A percentile compares a stretch with the other conserved stretches of the same genome.
phyloP scores from a whole-genome alignment of 2,329 filamentous ascomycete genomes.

The Huntiella decipiens region DNA sequence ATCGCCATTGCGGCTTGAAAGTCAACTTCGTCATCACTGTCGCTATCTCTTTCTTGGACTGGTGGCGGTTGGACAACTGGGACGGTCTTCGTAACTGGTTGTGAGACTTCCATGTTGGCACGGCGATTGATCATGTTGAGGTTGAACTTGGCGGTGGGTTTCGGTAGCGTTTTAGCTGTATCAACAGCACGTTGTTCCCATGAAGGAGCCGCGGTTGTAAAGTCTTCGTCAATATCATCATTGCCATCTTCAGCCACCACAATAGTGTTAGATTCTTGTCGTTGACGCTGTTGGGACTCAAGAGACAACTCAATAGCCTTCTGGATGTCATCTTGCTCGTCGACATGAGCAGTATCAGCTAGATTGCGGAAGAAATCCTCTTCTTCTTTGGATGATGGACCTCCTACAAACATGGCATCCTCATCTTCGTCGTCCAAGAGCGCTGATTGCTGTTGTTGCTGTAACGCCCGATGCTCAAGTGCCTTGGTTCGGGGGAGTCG shows the following conservation, averaged over 20 bases:
- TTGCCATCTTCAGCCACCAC: constrained; percentile 16
- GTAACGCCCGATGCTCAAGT: constrained; percentile 10
- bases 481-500: constrained; percentile 43
- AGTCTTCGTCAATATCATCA: constrained; percentile 30
- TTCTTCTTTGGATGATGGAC: constrained; percentile 13
- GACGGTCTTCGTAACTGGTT: constrained; percentile 44
- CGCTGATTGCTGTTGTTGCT: constrained; percentile 13
- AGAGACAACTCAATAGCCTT: constrained; percentile 74
- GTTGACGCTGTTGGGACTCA: constrained; percentile 35
- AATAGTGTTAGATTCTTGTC: constrained; percentile 15
- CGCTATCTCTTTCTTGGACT: constrained; percentile 37
- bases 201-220: constrained; percentile 25
- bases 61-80: constrained; percentile 19
- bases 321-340: constrained; percentile 41
- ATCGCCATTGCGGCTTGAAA: constrained; percentile 51
- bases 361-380: constrained; percentile 18
- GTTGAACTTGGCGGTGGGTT: constrained; percentile 15
- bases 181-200: constrained; percentile 38
- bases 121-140: constrained; percentile 7
- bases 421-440: constrained; percentile 19
- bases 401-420: constrained; percentile 36
- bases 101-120: constrained; percentile 37
- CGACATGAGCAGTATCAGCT: not conserved
- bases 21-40: constrained; percentile 54
- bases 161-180: constrained; percentile 30